Base-by-base conservation (phyloP, 805 yeast species). In the Sugiyamaella boreocaroliniensis region DNA sequence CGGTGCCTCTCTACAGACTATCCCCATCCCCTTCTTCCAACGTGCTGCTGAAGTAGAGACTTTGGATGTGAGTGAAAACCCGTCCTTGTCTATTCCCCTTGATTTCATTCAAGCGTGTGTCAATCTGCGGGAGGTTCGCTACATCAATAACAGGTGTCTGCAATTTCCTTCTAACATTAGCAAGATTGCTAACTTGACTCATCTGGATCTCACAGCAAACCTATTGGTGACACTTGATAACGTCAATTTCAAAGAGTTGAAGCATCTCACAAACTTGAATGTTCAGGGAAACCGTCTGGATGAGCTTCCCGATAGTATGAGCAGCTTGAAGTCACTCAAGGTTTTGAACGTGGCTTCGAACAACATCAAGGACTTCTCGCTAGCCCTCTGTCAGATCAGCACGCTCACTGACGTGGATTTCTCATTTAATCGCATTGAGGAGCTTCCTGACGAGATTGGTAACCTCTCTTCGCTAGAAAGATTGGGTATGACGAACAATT, bases 81-180 rank as follows among this genome's bases (percentile, higher is more conserved):
- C 96, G 3, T 85, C 95, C 15, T 83, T 92, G 50, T 80, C 82
- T 54, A 72, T 90, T 34, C 95, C 97, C 0, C 71, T 81, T 51
- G 96, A 89, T 64, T 90, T 90, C 65, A 82, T 90, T 61, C 95
- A 89, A 64, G 69, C 85, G 20, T 87, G 95, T 58, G 77, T 81
- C 42, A 86, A 86, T 62, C 73, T 89, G 61, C 76, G 78, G 26
- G 78, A 79, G 50, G 74, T 89, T 56, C 76, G 81, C 52, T 87
- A 83, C 72, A 81, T 86, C 0, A 76, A 82, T 56, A 85, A 86
- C 59, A 84, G 93, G 52, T 80, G 86, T 20, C 80, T 85, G 7
- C 77, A 73, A 47, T 85, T 90, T 64, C 97, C 97, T 1, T 65
- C 74, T 14, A 83, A 86, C 58, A 76, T 90, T 44, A 75, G 84